Evolutionary conservation across 2,329 filamentous ascomycete genomes (phyloP), one percentile per base, ranked within the genome.

Genomic region (Fusarium proliferatum): DNA sequence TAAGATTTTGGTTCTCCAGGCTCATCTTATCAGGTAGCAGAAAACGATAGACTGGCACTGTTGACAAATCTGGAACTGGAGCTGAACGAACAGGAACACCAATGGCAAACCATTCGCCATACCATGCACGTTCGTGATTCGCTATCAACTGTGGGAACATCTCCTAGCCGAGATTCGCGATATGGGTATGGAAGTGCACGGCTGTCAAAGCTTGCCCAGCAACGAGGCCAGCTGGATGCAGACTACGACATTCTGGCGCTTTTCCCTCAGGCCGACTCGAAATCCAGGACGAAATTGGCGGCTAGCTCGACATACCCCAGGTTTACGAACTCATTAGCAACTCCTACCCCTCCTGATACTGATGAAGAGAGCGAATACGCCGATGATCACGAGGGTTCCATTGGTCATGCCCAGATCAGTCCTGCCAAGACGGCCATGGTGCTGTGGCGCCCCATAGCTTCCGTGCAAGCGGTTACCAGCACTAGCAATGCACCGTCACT

Each of bases 1-100:
- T 28, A 51, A 68, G 68, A 51, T 28, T 43, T 57, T 52, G 59
- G 51, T 57, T 61, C 64, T 53, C 53, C 68, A 38, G 46, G 38
- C 23, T 46, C 60, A 46, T 64, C 68, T 9, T 81, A 79, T 77
- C 39, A 81, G 81, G 19, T 68, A 55, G 33, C 66, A 49, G 41
- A 78, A 77, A 12, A 82, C 82, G 60, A 85, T 61, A 82, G 85
- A 34, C 80, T 88, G 64, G 84, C 83, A 39, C 83, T 91, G 6
- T 81, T 92, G 4, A 86, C 88, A 38, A 87, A 89, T 67, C 81
- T 92, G 3, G 90, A 92, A 76, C 83, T 82, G 68, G 90, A 92
- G 79, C 89, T 92, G 85, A 88, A 86, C 2, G 79, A 85, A 71
- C 88, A 92, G 76, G 88, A 90, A 76, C 84, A 84, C 61, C 86